Percentiles rank a stretch among this genome's conserved stretches.
Evolutionary conservation across 2,329 filamentous ascomycete genomes (phyloP).

Genomic region (Aspergillus uvarum): DNA sequence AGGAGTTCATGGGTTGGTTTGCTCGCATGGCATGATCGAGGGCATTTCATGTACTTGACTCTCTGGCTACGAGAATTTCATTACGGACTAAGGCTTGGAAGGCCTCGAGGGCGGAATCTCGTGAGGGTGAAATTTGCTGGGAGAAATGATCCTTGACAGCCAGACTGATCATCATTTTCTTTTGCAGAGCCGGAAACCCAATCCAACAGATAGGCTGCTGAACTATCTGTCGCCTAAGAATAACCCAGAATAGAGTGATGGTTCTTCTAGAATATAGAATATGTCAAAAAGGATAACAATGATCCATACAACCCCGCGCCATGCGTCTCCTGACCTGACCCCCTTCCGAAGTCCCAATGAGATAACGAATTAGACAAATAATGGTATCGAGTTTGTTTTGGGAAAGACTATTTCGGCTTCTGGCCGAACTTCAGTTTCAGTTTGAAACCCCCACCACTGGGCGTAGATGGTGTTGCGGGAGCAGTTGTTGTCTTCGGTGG

Average conservation of each 20-base stretch:
- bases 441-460: slow-evolving; percentile 40
- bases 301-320: slow-evolving; percentile 19
- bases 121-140: slow-evolving; percentile 3
- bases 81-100: background rate
- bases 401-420: slow-evolving; percentile 30
- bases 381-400: slow-evolving; percentile 6
- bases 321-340: slow-evolving; percentile 17
- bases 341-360: slow-evolving; percentile 11
- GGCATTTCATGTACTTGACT: slow-evolving; percentile 22
- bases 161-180: background rate
- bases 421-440: slow-evolving; percentile 44
- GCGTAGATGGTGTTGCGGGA: slow-evolving; percentile 33
- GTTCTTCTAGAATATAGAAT: background rate
- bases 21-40: slow-evolving; percentile 35
- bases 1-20: slow-evolving; percentile 41
- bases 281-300: slow-evolving; percentile 13
- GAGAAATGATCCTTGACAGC: slow-evolving; percentile 1
- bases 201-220: background rate
- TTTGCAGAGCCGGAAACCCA: background rate
- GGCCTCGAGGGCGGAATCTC: background rate
- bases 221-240: background rate
- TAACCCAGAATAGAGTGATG: slow-evolving; percentile 8
- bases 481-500: slow-evolving; percentile 26
- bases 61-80: slow-evolving; percentile 12
- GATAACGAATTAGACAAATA: slow-evolving; percentile 8